These are phyloP conservation scores for Heterobasidion parviporum DNA, from an alignment of 1,284 basidiomycete genomes.

Conservation along the genomic window DNA sequence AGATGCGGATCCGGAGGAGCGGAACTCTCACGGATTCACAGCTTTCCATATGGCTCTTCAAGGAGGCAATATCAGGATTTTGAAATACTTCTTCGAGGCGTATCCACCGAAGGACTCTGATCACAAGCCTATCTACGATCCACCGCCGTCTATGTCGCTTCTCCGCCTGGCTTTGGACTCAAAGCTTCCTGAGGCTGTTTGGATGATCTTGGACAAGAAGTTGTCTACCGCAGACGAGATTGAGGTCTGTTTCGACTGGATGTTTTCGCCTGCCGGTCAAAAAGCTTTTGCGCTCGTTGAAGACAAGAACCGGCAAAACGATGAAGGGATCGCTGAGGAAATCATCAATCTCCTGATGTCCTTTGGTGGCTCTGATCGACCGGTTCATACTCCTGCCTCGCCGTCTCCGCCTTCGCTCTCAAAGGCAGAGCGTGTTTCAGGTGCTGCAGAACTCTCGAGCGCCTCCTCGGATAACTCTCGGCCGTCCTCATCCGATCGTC, in stretches of 20 bases:
- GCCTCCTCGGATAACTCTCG: neutral
- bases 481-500: neutral
- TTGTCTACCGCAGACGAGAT: conserved; percentile 42
- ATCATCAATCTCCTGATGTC: conserved; percentile 45
- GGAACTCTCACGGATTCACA: conserved; percentile 45
- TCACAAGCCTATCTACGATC: conserved; percentile 35
- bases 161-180: conserved; percentile 52
- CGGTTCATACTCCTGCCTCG: conserved; percentile 21
- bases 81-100: conserved; percentile 49
- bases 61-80: conserved; percentile 37
- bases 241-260: conserved; percentile 38
- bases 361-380: conserved; percentile 43
- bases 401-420: neutral
- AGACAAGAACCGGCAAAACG: conserved; percentile 18
- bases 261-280: conserved; percentile 29
- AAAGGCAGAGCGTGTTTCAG: neutral
- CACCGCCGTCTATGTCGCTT: conserved; percentile 30
- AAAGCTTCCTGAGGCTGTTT: conserved; percentile 49
- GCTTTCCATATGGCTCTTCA: conserved; percentile 61
- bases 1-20: conserved; percentile 69
- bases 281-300: conserved; percentile 16
- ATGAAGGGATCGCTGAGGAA: conserved; percentile 35
- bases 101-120: conserved; percentile 48
- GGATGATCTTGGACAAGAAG: conserved; percentile 51
- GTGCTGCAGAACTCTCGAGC: neutral